Percentiles rank a stretch among this genome's conserved stretches.
Conservation (phyloP, 768 basidiomycete species). For the Suillus sp. region DNA sequence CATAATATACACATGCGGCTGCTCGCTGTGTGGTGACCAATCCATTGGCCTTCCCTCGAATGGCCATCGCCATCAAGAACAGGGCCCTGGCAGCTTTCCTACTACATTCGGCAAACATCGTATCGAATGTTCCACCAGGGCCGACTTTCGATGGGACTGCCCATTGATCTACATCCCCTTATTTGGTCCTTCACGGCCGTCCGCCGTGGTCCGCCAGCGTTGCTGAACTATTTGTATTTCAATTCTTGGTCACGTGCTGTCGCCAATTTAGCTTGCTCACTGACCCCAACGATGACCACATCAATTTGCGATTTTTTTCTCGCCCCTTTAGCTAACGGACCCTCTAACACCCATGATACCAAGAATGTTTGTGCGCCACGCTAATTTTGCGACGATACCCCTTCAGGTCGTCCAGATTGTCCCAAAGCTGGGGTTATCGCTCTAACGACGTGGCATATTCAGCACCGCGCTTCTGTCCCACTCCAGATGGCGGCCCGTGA, state of each 20-base stretch:
- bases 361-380: not conserved
- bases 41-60: not conserved
- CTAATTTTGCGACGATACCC: not conserved
- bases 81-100: constrained; percentile 15
- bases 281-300: constrained; percentile 28
- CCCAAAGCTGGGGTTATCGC: not conserved
- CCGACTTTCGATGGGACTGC: constrained; percentile 17
- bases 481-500: not conserved
- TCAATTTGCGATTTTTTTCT: constrained; percentile 5
- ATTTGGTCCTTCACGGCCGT: constrained; percentile 18
- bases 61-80: constrained; percentile 9
- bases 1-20: constrained; percentile 7
- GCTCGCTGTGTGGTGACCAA: constrained; percentile 11
- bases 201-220: constrained; percentile 16
- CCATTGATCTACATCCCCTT: constrained; percentile 5
- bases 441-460: constrained; percentile 4
- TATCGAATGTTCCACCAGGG: constrained; percentile 20
- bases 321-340: not conserved
- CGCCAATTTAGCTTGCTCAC: constrained; percentile 17
- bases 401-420: constrained; percentile 4
- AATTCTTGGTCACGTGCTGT: constrained; percentile 9
- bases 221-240: constrained; percentile 21
- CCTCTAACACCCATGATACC: constrained; percentile 7
- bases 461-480: not conserved
- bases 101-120: constrained; percentile 13